Percentiles rank a stretch among this genome's conserved stretches.
Evolutionary conservation across 2,329 filamentous ascomycete genomes (phyloP).

Genomic region (Drechslerella coelobrocha): DNA sequence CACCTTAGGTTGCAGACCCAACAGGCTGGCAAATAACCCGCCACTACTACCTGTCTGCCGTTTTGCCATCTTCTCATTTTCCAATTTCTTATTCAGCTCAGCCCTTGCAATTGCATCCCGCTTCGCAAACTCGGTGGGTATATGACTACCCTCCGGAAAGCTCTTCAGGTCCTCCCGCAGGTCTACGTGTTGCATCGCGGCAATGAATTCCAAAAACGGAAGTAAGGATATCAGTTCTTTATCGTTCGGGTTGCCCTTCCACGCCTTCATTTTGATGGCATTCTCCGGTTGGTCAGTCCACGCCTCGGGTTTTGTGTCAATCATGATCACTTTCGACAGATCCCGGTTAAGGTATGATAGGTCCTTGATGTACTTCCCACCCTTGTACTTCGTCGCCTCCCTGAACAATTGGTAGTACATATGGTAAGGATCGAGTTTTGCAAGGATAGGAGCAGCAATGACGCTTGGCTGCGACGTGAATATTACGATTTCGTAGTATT

Average conservation of each 20-base stretch:
- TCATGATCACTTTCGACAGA: constrained; percentile 89
- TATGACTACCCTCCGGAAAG: constrained; percentile 80
- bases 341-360: constrained; percentile 97
- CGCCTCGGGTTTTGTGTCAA: constrained; percentile 84
- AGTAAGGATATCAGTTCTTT: constrained; percentile 87
- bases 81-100: constrained; percentile 80
- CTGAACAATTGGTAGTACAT: constrained; percentile 94
- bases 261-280: constrained; percentile 87
- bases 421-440: constrained; percentile 85
- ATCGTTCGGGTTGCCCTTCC: constrained; percentile 83
- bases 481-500: constrained; percentile 97
- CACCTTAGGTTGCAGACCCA: constrained; percentile 78
- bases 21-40: constrained; percentile 71
- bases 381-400: constrained; percentile 95
- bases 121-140: constrained; percentile 86
- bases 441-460: constrained; percentile 83
- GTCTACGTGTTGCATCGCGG: constrained; percentile 89
- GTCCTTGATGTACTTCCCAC: constrained; percentile 97
- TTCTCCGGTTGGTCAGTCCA: constrained; percentile 94
- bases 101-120: constrained; percentile 85
- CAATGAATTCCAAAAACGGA: constrained; percentile 96
- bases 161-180: constrained; percentile 85
- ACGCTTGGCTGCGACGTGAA: constrained; percentile 88
- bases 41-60: constrained; percentile 69
- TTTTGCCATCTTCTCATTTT: constrained; percentile 70